Evolutionary conservation across 208 protist genomes (phyloP).

Genomic region (Angomonas deanei): DNA sequence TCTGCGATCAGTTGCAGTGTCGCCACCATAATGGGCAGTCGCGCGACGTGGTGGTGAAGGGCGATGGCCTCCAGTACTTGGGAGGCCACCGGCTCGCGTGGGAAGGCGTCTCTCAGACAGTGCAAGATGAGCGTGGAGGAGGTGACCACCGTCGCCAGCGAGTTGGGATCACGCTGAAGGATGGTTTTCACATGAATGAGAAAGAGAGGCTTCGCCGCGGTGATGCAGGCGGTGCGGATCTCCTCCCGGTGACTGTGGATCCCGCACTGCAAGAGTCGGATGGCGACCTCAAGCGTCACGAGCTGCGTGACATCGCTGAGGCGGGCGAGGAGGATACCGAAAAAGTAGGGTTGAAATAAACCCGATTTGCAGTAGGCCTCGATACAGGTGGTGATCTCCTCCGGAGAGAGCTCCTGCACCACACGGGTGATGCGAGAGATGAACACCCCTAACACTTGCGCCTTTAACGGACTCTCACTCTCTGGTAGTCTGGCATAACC

Average conservation of each 20-base stretch:
- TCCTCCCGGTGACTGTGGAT: constrained; percentile 20
- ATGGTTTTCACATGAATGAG: constrained; percentile 53
- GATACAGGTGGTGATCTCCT: constrained; percentile 56
- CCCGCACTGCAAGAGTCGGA: constrained; percentile 67
- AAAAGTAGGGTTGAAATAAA: constrained; percentile 62
- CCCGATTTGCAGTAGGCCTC: constrained; percentile 61
- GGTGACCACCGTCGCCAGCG: constrained; percentile 41
- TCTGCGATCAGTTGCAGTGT: constrained; percentile 52
- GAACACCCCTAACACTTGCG: constrained; percentile 49
- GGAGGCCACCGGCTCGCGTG: constrained; percentile 49
- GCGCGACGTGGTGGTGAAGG: constrained; percentile 32
- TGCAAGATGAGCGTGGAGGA: constrained; percentile 44
- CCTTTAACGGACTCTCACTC: constrained; percentile 15
- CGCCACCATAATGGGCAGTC: constrained; percentile 37
- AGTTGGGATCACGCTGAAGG: constrained; percentile 59
- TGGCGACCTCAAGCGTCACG: constrained; percentile 52
- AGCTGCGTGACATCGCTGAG: constrained; percentile 47
- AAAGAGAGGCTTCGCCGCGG: constrained; percentile 68
- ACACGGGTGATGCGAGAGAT: constrained; percentile 57
- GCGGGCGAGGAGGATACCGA: constrained; percentile 65
- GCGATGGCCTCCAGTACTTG: constrained; percentile 63
- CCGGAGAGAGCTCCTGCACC: constrained; percentile 26
- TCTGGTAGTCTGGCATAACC: constrained; percentile 40
- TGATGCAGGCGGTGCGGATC: constrained; percentile 61
- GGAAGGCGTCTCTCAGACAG: constrained; percentile 70